Conservation (phyloP, 495 filamentous ascomycete species). For the Hypoxylon lienhwacheense region DNA sequence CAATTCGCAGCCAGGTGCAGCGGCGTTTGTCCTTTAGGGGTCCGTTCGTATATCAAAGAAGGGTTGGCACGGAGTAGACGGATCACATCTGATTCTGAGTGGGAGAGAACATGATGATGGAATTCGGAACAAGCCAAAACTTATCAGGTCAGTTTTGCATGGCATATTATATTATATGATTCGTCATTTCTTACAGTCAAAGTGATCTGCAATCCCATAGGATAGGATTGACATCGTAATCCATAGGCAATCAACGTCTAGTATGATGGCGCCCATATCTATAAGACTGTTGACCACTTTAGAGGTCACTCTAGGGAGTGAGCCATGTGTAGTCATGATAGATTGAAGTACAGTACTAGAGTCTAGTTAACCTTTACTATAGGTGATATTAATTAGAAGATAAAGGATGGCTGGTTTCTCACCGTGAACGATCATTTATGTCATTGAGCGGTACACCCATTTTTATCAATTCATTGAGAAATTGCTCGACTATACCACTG, state of each 20-base stretch:
- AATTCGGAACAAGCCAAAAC: background rate
- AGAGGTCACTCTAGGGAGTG: background rate
- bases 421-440: background rate
- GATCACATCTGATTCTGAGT: background rate
- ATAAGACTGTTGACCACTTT: background rate
- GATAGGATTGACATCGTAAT: background rate
- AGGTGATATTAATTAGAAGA: background rate
- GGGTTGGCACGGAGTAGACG: background rate
- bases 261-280: background rate
- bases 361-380: background rate
- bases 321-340: background rate
- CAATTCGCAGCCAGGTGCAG: slow-evolving; percentile 12
- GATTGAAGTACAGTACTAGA: background rate
- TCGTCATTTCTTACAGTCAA: slow-evolving; percentile 1
- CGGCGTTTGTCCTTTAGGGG: background rate
- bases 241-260: background rate
- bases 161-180: no score
- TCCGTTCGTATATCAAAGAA: background rate
- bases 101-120: background rate
- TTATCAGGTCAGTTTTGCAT: background rate
- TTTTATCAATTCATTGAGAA: background rate
- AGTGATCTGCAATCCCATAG: background rate
- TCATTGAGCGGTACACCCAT: slow-evolving; percentile 5
- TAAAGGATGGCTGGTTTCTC: background rate
- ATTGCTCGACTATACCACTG: background rate